Percentiles rank a stretch among this genome's conserved stretches.
Conservation (phyloP, 1,284 basidiomycete species). For the Ustilago vetiveriae region DNA sequence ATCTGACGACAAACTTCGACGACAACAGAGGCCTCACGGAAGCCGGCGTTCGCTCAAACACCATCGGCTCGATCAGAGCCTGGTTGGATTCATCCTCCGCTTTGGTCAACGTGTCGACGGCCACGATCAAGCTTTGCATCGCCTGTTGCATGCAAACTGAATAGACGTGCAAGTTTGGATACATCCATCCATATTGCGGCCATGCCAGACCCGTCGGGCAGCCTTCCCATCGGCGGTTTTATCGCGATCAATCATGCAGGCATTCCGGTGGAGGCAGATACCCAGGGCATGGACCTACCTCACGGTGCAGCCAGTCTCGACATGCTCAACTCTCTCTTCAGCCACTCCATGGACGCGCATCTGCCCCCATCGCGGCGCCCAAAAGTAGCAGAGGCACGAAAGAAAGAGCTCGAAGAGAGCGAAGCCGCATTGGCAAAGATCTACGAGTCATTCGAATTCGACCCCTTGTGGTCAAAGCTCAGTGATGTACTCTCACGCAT, state of each 20-base stretch:
- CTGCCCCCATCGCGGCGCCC: conserved; percentile 1
- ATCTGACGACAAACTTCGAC: too few relatives aligned
- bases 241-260: conserved; percentile 14
- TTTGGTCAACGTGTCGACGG: too few relatives aligned
- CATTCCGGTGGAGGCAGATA: conserved; percentile 2
- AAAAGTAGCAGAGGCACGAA: conserved; percentile 17
- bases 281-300: conserved; percentile 8
- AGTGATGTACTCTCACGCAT: conserved; percentile 60
- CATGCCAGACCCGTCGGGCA: conserved; percentile 24
- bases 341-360: not conserved
- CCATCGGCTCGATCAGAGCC: too few relatives aligned
- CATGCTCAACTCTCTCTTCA: conserved; percentile 8
- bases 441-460: conserved; percentile 64
- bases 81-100: too few relatives aligned
- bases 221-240: conserved; percentile 8
- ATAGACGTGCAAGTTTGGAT: too few relatives aligned
- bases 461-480: conserved; percentile 59
- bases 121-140: too few relatives aligned
- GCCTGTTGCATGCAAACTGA: too few relatives aligned
- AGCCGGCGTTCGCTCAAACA: too few relatives aligned
- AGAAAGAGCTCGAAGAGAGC: conserved; percentile 71
- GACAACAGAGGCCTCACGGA: too few relatives aligned
- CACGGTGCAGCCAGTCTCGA: not conserved
- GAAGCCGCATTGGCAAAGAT: conserved; percentile 61
- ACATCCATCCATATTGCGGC: too few relatives aligned